Evolutionary conservation across 176 grass and related monocot genomes (phyloP).

Genomic region (Cymbopogon citratus): DNA sequence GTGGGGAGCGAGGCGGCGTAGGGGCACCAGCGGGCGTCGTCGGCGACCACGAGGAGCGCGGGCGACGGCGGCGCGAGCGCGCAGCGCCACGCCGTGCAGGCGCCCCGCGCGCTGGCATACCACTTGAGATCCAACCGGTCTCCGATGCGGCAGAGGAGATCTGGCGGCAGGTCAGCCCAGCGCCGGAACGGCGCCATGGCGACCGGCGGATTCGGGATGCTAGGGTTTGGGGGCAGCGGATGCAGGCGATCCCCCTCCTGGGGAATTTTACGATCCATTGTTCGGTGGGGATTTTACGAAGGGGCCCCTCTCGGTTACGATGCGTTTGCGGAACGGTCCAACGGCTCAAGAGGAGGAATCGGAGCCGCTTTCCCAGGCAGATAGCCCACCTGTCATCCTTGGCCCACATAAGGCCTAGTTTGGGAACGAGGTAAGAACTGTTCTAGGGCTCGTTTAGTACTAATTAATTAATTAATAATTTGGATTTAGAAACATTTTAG

Average conservation of each 20-base stretch:
- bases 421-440: no score
- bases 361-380: background rate
- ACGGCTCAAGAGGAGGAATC: background rate
- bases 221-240: constrained; percentile 14
- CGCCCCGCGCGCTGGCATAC: constrained; percentile 42
- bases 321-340: background rate
- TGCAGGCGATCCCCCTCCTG: background rate
- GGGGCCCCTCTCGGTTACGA: background rate
- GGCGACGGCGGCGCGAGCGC: constrained; percentile 38
- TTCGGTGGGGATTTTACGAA: constrained; percentile 8
- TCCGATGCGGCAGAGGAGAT: constrained; percentile 49
- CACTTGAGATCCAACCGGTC: constrained; percentile 54
- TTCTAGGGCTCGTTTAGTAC: no score
- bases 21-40: constrained; percentile 39
- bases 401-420: no score
- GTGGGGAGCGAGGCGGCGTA: constrained; percentile 43
- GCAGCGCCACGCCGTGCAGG: constrained; percentile 47
- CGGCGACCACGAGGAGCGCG: constrained; percentile 39
- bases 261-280: constrained; percentile 48
- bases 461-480: no score
- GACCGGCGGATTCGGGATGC: background rate
- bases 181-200: constrained; percentile 47
- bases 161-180: constrained; percentile 54
- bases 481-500: no score
- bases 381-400: background rate